Conservation (phyloP, 1,139 yeast species). For the Hansenula sp. region DNA sequence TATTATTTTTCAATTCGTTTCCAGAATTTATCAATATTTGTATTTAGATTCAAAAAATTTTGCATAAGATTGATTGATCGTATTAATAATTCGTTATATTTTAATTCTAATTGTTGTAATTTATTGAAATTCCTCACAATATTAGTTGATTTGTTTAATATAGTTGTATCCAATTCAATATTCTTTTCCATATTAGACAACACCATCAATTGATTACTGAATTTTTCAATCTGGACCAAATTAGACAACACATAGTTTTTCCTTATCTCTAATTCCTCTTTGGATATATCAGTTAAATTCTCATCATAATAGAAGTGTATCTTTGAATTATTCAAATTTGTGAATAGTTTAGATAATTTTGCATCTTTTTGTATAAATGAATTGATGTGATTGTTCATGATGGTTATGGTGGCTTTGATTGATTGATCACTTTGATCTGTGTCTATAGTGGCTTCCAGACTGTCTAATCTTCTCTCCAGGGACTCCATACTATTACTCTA, state of each 20-base stretch:
- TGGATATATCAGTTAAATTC: background rate
- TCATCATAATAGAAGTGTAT: background rate
- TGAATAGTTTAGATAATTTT: background rate
- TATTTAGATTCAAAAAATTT: constrained; percentile 14
- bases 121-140: background rate
- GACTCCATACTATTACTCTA: background rate
- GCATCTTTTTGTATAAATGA: background rate
- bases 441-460: background rate
- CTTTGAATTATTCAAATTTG: constrained; percentile 1
- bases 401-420: background rate
- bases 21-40: constrained; percentile 9
- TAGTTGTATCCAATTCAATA: background rate
- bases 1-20: background rate
- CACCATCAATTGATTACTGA: background rate
- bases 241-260: constrained; percentile 1
- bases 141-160: background rate
- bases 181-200: background rate
- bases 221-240: background rate
- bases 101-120: constrained; percentile 8
- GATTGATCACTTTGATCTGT: background rate
- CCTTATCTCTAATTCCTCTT: background rate
- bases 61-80: constrained; percentile 18
- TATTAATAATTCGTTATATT: constrained; percentile 17
- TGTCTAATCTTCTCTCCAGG: background rate
- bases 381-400: background rate